Percentiles rank a stretch among this genome's conserved stretches.
phyloP scores from a whole-genome alignment of 116 monocot genomes.

The Dioscorea cayenensis region DNA sequence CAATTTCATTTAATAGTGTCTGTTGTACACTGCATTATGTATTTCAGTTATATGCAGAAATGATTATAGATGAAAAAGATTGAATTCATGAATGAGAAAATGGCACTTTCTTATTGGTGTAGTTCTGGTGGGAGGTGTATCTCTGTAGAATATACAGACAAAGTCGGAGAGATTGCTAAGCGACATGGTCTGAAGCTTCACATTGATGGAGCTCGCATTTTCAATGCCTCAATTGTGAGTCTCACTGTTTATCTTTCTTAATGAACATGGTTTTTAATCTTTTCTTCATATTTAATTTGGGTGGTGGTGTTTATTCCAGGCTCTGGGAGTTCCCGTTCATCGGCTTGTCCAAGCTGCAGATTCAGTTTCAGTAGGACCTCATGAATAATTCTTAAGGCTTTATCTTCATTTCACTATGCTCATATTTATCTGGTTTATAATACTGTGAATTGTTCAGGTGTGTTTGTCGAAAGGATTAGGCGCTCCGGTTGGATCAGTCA shows the following conservation, averaged over 20 bases:
- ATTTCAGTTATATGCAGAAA: not conserved
- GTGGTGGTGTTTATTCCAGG: constrained; percentile 23
- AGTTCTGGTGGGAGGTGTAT: constrained; percentile 86
- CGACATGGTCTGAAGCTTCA: constrained; percentile 87
- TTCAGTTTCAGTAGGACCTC: constrained; percentile 65
- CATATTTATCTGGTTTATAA: not conserved
- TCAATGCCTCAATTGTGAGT: constrained; percentile 87
- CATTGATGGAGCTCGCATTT: constrained; percentile 94
- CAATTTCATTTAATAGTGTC: too few relatives aligned
- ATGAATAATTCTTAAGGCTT: not conserved
- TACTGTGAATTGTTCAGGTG: constrained; percentile 23
- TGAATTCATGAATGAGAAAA: not conserved
- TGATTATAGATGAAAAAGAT: not conserved
- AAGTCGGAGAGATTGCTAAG: constrained; percentile 68
- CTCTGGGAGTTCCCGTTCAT: constrained; percentile 69
- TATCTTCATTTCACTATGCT: too few relatives aligned
- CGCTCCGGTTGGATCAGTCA: constrained; percentile 84
- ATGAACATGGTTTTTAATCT: not conserved
- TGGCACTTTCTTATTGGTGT: constrained; percentile 5
- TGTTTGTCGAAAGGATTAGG: constrained; percentile 91
- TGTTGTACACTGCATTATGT: not conserved
- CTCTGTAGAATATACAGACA: constrained; percentile 76
- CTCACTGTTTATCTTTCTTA: too few relatives aligned
- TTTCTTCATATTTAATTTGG: not conserved
- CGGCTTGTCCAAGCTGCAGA: constrained; percentile 79